Evolutionary conservation across 2,329 filamentous ascomycete species (phyloP), one percentile per base, ranked within the genome.

Genomic region (Sphaerulina musiva): DNA sequence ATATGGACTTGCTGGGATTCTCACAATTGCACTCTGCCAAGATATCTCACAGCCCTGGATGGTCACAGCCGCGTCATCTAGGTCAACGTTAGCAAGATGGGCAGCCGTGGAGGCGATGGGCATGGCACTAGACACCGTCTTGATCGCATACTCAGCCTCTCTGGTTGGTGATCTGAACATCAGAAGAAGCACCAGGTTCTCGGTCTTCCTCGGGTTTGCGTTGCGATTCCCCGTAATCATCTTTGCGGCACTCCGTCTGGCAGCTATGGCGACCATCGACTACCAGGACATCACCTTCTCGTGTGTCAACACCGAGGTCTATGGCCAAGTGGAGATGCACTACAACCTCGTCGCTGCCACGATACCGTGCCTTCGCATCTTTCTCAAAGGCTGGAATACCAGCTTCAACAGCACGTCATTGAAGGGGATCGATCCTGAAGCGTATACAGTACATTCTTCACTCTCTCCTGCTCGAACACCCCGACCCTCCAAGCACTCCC

Each of bases 301-400:
- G 3, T 59, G 56, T 29, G 47, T 47, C 6, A 23, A 48, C 0
- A 40, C 58, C 2, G 57, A 59, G 29, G 51, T 57, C 10, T 56
- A 46, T 17, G 60, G 60, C 3, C 56, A 59, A 38, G 41, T 59
- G 0, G 62, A 62, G 32, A 59, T 64, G 56, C 54, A 60, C 39
- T 56, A 45, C 54, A 60, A 53, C 47, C 44, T 60, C 8, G 54
- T 61, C 9, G 48, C 60, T 6, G 56, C 57, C 9, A 64, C 62
- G 1, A 48, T 60, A 8, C 62, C 62, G 5, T 64, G 60, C 31
- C 40, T 64, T 23, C 54, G 56, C 3, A 38, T 62, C 6, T 62
- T 60, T 34, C 40, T 64, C 17, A 59, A 56, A n/a, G 60, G 55
- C 7, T 61, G 54, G 54, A 56, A 59, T 17, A 62, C 57, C 12